Conservation (phyloP, 371 early-diverging fungal species). For the Mucor ambiguus region DNA sequence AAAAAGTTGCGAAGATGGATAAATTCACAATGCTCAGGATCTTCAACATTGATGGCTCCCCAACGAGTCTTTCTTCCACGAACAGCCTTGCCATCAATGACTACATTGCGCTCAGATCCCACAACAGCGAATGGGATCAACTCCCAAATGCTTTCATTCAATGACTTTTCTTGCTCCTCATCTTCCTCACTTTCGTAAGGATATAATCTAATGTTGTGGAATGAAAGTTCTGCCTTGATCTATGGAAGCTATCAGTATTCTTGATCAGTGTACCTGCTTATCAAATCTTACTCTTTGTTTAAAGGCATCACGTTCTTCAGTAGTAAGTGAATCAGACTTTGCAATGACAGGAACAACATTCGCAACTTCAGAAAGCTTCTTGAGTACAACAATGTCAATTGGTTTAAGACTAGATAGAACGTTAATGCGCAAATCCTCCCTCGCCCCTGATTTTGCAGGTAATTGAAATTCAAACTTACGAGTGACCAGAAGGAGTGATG, state of each 20-base stretch:
- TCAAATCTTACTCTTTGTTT: slow-evolving; percentile 61
- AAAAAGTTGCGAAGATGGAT: slow-evolving; percentile 85
- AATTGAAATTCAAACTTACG: slow-evolving; percentile 44
- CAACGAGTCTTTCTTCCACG: slow-evolving; percentile 72
- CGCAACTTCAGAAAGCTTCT: slow-evolving; percentile 73
- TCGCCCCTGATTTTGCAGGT: background rate
- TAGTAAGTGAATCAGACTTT: slow-evolving; percentile 84
- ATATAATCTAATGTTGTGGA: slow-evolving; percentile 89
- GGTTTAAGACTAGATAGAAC: slow-evolving; percentile 65
- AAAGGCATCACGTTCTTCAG: slow-evolving; percentile 73
- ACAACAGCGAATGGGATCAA: slow-evolving; percentile 85
- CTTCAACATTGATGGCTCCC: slow-evolving; percentile 73
- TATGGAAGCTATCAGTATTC: slow-evolving; percentile 53
- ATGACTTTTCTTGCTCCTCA: slow-evolving; percentile 73
- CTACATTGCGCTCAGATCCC: slow-evolving; percentile 80
- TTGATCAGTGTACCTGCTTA: slow-evolving; percentile 19
- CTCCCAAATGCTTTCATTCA: slow-evolving; percentile 76
- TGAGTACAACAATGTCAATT: slow-evolving; percentile 75
- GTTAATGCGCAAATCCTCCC: background rate
- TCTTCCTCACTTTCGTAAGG: slow-evolving; percentile 87
- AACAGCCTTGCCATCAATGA: slow-evolving; percentile 79
- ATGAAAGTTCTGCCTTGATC: slow-evolving; percentile 90
- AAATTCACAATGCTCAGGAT: slow-evolving; percentile 78
- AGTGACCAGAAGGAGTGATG: slow-evolving; percentile 74
- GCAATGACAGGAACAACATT: slow-evolving; percentile 87